Evolutionary conservation across 768 basidiomycete species (phyloP), one percentile per base, ranked within the genome.

Genomic region (Brasilioporus rufonigricans): DNA sequence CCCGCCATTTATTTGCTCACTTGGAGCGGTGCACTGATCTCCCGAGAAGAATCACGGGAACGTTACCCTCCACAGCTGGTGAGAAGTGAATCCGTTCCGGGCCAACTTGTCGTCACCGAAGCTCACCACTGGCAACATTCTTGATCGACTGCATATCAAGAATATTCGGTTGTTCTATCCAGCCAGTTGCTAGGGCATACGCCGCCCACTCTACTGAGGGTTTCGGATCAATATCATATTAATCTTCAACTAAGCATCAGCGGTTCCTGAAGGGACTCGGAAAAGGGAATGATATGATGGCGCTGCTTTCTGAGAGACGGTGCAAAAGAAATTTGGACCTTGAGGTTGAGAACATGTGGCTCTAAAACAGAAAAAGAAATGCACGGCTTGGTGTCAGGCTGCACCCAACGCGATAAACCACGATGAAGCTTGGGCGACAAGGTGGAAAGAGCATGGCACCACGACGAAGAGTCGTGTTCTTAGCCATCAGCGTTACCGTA

Each of bases 391-490:
- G 23, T 24, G 38, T 27, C 31, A 41, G 31, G 56, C 46, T 52
- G 41, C 39, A 18, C 48, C 23, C 21, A 45, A n/a, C 19, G 48
- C 1, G 44, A 29, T 16, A 44, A 41, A 9, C 18, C n/a, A n/a
- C n/a, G n/a, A n/a, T n/a, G n/a, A n/a, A n/a, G 29, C 18, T 50
- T 41, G 38, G 40, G 39, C 41, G 36, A 38, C 36, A 18, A 36
- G 46, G 35, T 32, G 35, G 44, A 51, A 27, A 27, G 51, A 47
- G 26, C 50, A n/a, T n/a, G n/a, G n/a, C n/a, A n/a, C 36, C 56
- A 51, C 52, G 39, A 52, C 32, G 41, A 26, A 49, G 45, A 31
- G 24, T 48, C 60, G 50, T 59, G 56, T 57, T 50, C 51, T 44
- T 44, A 23, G 26, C 31, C 14, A 51, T 45, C 53, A 38, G 47